phyloP scores from a whole-genome alignment of 1,284 basidiomycete species.

The Coniferiporia sulphurascens region DNA sequence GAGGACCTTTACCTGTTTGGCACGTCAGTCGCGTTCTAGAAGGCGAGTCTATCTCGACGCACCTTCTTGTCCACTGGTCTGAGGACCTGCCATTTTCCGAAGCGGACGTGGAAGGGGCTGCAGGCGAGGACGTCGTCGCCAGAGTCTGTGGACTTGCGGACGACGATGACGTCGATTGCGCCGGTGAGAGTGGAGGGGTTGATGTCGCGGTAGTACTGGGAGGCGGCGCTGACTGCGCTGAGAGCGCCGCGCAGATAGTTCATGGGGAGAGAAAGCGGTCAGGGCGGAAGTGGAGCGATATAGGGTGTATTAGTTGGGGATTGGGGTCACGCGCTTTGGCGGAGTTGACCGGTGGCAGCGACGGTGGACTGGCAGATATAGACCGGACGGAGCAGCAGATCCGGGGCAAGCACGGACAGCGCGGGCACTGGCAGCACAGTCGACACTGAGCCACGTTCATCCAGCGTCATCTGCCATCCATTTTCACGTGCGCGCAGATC shows the following conservation, averaged over 20 bases:
- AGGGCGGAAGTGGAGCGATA: not conserved
- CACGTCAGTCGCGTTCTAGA: not conserved
- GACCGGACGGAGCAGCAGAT: too few relatives aligned
- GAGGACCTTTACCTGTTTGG: slow-evolving; percentile 69
- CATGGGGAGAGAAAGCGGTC: slow-evolving; percentile 37
- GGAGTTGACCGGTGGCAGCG: not conserved
- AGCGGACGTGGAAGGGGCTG: slow-evolving; percentile 96
- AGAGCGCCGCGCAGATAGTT: slow-evolving; percentile 81
- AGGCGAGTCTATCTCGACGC: slow-evolving; percentile 19
- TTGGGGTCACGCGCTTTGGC: not conserved
- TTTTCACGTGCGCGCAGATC: too few relatives aligned
- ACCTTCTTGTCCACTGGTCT: slow-evolving; percentile 94
- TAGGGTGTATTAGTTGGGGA: not conserved
- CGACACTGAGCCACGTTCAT: too few relatives aligned
- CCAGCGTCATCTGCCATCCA: too few relatives aligned
- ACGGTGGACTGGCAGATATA: not conserved
- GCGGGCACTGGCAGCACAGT: too few relatives aligned
- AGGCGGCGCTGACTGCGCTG: slow-evolving; percentile 71
- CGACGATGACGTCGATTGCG: slow-evolving; percentile 95
- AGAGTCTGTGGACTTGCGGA: slow-evolving; percentile 61
- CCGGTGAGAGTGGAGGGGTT: slow-evolving; percentile 94
- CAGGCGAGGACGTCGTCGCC: slow-evolving; percentile 76
- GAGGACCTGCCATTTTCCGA: slow-evolving; percentile 97
- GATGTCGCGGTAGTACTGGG: slow-evolving; percentile 85
- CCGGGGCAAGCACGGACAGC: too few relatives aligned